Conservation (phyloP, 2,329 filamentous ascomycete species). For the Trichoderma harzianum region DNA sequence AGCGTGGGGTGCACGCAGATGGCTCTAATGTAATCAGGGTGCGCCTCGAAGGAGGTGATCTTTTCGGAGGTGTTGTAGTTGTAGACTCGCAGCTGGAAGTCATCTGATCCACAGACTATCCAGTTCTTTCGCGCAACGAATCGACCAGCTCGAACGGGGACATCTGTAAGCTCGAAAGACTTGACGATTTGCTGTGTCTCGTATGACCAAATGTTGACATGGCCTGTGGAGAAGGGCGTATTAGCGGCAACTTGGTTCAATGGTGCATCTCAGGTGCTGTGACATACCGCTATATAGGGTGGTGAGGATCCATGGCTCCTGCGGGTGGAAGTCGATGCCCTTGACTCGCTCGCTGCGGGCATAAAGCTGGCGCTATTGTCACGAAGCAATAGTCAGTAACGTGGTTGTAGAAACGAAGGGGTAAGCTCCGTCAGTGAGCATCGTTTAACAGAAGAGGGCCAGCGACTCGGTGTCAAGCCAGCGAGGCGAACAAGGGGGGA, state of each 20-base stretch:
- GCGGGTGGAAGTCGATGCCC: conserved; percentile 94
- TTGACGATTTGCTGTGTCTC: conserved; percentile 96
- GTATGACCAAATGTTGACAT: conserved; percentile 99
- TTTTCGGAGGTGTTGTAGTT: conserved; percentile 99
- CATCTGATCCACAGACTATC: conserved; percentile 94
- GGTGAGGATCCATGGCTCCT: conserved; percentile 94
- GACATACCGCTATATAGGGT: conserved; percentile 87
- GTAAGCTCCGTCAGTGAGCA: not conserved
- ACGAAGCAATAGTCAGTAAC: not conserved
- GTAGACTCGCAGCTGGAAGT: conserved; percentile 84
- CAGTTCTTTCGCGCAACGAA: conserved; percentile 99
- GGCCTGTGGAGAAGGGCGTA: conserved; percentile 54
- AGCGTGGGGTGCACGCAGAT: conserved; percentile 95
- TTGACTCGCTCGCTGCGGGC: conserved; percentile 94
- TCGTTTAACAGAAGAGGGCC: not conserved
- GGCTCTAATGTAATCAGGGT: conserved; percentile 96
- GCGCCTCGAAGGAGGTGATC: conserved; percentile 94
- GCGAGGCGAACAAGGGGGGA: not conserved
- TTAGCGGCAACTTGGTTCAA: not conserved
- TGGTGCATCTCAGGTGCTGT: not conserved
- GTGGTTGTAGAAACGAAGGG: not conserved
- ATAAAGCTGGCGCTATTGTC: conserved; percentile 45
- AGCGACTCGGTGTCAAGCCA: not conserved
- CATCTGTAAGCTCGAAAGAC: conserved; percentile 98
- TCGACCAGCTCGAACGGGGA: conserved; percentile 91